These are phyloP conservation scores for Effrenium voratum DNA, from an alignment of 73 alveolate genomes.

Conservation along the genomic window DNA sequence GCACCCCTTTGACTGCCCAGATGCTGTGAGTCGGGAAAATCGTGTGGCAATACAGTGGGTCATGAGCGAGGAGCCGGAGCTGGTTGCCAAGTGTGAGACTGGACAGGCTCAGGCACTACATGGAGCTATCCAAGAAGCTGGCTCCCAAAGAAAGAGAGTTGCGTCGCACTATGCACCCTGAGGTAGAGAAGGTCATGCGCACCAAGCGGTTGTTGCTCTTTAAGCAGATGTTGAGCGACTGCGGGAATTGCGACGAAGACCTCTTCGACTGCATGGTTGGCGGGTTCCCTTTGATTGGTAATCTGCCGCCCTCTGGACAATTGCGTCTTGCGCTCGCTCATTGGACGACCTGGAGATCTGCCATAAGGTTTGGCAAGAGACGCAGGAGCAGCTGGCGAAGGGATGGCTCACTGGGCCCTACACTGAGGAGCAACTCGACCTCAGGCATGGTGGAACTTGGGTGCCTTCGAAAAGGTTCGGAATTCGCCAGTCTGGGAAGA, in stretches of 20 bases:
- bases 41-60: too few relatives aligned
- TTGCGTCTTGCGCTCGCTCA: background rate
- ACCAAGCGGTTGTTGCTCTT: background rate
- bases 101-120: too few relatives aligned
- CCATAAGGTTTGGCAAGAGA: background rate
- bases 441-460: background rate
- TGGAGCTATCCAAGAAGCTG: too few relatives aligned
- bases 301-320: background rate
- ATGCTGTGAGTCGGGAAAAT: too few relatives aligned
- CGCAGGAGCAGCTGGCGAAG: background rate
- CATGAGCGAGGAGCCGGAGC: too few relatives aligned
- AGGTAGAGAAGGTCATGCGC: background rate
- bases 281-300: background rate
- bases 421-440: background rate
- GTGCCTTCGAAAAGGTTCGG: constrained; percentile 4
- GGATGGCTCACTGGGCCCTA: background rate
- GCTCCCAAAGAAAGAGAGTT: too few relatives aligned
- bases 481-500: background rate
- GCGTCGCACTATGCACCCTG: constrained; percentile 5
- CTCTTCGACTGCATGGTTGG: background rate
- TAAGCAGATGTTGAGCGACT: background rate
- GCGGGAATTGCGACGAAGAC: background rate
- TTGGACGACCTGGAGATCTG: background rate
- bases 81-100: too few relatives aligned
- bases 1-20: too few relatives aligned